phyloP scores from a whole-genome alignment of 768 basidiomycete genomes.

The Tulasnella sp. region DNA sequence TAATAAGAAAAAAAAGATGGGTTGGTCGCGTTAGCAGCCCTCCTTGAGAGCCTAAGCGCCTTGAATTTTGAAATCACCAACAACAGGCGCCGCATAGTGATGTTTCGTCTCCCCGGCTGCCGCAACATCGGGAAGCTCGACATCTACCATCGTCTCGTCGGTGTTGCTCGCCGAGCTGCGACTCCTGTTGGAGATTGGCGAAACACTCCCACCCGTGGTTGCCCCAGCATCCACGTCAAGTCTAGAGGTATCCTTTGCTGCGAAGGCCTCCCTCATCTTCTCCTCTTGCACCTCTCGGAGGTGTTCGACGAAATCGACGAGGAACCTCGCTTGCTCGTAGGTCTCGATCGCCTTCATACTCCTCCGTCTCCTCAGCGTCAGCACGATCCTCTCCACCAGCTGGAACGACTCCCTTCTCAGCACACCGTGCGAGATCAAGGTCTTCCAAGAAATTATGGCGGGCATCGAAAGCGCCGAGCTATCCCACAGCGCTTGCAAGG shows the following conservation, averaged over 20 bases:
- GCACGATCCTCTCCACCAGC: conserved; percentile 69
- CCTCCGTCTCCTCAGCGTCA: conserved; percentile 65
- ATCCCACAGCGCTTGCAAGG: conserved; percentile 26
- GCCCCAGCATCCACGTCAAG: background rate
- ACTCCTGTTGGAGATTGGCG: conserved; percentile 6
- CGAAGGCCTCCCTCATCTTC: background rate
- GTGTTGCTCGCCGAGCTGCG: background rate
- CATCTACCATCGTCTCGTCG: conserved; percentile 16
- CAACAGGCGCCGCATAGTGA: background rate
- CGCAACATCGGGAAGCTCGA: background rate
- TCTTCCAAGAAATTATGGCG: conserved; percentile 30
- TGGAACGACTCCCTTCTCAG: conserved; percentile 51
- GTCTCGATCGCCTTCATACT: conserved; percentile 92
- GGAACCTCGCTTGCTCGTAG: conserved; percentile 83
- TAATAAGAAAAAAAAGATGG: background rate
- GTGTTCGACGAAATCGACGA: conserved; percentile 71
- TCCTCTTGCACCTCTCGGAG: conserved; percentile 34
- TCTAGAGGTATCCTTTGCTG: background rate
- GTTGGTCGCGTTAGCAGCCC: background rate
- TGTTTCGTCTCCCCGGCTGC: background rate
- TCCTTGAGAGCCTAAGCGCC: background rate
- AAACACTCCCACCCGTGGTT: background rate
- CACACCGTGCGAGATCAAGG: background rate
- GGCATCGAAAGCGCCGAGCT: conserved; percentile 12
- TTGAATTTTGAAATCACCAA: background rate